Percentiles rank a stretch among this genome's conserved stretches.
Conservation (phyloP, 495 filamentous ascomycete genomes). For the Daldinia bambusicola region DNA sequence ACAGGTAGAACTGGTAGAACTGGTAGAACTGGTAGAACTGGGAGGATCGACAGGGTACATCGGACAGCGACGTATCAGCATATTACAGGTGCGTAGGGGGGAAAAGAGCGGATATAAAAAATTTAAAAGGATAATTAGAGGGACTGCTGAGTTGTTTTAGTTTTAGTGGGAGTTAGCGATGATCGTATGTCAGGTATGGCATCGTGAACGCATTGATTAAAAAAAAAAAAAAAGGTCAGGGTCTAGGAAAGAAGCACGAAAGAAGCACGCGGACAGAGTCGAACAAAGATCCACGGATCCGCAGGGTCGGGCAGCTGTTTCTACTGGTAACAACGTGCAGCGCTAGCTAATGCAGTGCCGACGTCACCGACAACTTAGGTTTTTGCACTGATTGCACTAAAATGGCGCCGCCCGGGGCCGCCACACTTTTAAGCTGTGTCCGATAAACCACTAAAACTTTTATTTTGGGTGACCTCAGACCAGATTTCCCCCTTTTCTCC, state of each 20-base stretch:
- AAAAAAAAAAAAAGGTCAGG: not conserved
- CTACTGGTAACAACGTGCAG: slow-evolving; percentile 9
- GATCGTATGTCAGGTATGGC: not conserved
- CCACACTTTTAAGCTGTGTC: too few relatives aligned
- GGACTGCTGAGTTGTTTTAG: slow-evolving; percentile 10
- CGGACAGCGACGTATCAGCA: not conserved
- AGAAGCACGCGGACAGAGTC: slow-evolving; percentile 33
- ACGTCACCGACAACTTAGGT: slow-evolving; percentile 33
- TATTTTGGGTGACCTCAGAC: too few relatives aligned
- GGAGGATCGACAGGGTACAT: slow-evolving; percentile 15
- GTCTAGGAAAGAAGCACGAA: slow-evolving; percentile 23
- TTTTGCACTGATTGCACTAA: slow-evolving; percentile 4
- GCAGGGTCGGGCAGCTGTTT: slow-evolving; percentile 22
- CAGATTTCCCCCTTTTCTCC: not conserved
- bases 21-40: not conserved
- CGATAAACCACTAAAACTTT: too few relatives aligned
- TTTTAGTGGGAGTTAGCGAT: slow-evolving; percentile 1
- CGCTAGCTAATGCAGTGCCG: slow-evolving; percentile 35
- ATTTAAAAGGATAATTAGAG: slow-evolving; percentile 14
- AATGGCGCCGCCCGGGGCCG: slow-evolving; percentile 14
- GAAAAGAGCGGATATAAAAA: not conserved
- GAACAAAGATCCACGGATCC: slow-evolving; percentile 31
- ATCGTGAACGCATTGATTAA: slow-evolving; percentile 4
- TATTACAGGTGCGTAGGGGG: slow-evolving; percentile 16
- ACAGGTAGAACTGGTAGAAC: not conserved